These are phyloP conservation scores for Forsythia suspensa DNA, from an alignment of 257 asterid genomes.

Conservation along the genomic window DNA sequence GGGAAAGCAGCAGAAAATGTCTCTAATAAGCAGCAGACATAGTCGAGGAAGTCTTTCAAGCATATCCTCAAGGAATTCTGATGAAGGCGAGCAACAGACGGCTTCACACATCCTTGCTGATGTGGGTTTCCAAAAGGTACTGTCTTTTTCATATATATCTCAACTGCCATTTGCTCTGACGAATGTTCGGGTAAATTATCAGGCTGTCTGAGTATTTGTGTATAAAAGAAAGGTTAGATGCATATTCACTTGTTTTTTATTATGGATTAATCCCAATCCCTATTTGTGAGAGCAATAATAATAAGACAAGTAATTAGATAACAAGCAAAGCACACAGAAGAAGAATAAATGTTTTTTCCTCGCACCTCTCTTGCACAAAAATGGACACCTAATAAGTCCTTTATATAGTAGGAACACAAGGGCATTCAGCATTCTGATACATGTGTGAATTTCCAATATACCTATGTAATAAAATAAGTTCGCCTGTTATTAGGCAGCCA, in stretches of 20 bases:
- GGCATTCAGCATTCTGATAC: no score
- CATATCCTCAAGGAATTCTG: slow-evolving; percentile 40
- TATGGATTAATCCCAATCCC: no score
- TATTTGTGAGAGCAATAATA: no score
- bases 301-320: no score
- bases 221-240: no score
- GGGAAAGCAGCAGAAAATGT: slow-evolving; percentile 89
- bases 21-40: slow-evolving; percentile 51
- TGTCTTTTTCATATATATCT: slow-evolving; percentile 9
- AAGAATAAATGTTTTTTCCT: no score
- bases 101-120: slow-evolving; percentile 30
- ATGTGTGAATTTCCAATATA: no score
- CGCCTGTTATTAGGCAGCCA: background rate
- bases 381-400: no score
- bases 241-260: no score
- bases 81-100: slow-evolving; percentile 32
- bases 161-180: background rate
- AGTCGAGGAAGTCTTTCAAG: slow-evolving; percentile 50
- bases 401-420: no score
- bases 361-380: no score
- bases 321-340: no score
- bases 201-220: background rate
- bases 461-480: background rate
- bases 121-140: slow-evolving; percentile 38
- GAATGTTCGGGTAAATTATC: background rate